Conservation (phyloP, 441 rosid species). For the Omphalea diandra region DNA sequence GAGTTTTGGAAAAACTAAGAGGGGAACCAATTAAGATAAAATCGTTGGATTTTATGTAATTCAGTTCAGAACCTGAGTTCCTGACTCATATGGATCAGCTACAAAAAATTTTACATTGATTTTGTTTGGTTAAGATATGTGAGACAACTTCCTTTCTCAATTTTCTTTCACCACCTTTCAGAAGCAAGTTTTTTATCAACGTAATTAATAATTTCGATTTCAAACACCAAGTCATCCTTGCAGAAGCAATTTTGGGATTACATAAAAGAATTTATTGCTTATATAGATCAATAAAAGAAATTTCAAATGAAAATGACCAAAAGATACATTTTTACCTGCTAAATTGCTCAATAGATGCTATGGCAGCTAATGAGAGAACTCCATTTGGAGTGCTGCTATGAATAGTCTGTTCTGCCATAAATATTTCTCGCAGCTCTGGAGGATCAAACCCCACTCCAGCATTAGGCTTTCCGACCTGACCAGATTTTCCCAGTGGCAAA, state of each 20-base stretch:
- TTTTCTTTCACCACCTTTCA: not conserved
- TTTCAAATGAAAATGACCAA: not conserved
- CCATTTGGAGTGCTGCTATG: conserved; percentile 56
- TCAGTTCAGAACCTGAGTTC: not conserved
- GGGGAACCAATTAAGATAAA: not conserved
- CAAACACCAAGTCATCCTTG: not conserved
- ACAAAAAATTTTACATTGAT: too few species aligned
- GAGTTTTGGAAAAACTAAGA: not conserved
- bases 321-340: conserved; percentile 59
- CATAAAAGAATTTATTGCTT: not conserved
- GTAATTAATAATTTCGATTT: not conserved
- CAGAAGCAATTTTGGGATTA: not conserved
- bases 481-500: conserved; percentile 54
- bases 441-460: conserved; percentile 38
- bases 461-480: conserved; percentile 48
- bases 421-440: conserved; percentile 65
- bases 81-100: not conserved
- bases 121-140: not conserved
- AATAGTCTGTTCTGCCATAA: conserved; percentile 75
- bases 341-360: conserved; percentile 88
- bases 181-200: not conserved
- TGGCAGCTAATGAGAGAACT: conserved; percentile 69
- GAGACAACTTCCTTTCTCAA: not conserved
- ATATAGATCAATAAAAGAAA: not conserved
- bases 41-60: not conserved